Percentiles rank a stretch among this genome's conserved stretches.
Conservation (phyloP, 2,329 filamentous ascomycete species). For the Neonectria faginata region DNA sequence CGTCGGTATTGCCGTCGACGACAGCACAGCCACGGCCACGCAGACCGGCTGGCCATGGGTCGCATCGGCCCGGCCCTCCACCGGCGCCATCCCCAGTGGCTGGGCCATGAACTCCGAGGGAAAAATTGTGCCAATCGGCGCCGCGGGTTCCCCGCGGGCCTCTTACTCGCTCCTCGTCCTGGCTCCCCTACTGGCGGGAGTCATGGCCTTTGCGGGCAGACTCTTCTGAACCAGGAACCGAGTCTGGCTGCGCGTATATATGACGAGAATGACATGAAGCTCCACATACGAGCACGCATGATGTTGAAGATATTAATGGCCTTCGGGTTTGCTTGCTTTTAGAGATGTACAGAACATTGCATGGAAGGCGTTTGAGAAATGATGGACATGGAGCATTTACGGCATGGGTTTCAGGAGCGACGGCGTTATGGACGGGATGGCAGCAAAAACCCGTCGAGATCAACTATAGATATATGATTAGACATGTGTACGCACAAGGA, state of each 20-base stretch:
- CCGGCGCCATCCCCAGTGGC: slow-evolving; percentile 75
- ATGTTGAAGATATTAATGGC: slow-evolving; percentile 1
- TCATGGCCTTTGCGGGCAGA: slow-evolving; percentile 41
- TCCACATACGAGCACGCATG: slow-evolving; percentile 13
- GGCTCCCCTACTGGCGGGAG: slow-evolving; percentile 44
- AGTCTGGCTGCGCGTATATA: slow-evolving; percentile 23
- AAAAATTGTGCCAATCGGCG: slow-evolving; percentile 76
- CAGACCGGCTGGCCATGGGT: slow-evolving; percentile 78
- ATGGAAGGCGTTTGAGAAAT: slow-evolving; percentile 14
- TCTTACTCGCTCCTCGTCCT: slow-evolving; percentile 42
- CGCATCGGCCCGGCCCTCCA: slow-evolving; percentile 63
- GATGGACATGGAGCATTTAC: neutral
- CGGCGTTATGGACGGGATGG: slow-evolving; percentile 18
- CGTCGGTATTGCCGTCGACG: slow-evolving; percentile 73
- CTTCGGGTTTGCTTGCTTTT: slow-evolving; percentile 4
- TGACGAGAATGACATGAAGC: slow-evolving; percentile 15
- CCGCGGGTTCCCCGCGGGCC: slow-evolving; percentile 51
- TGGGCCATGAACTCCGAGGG: slow-evolving; percentile 84
- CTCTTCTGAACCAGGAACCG: slow-evolving; percentile 32
- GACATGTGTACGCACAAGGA: neutral
- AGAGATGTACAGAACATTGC: slow-evolving; percentile 9
- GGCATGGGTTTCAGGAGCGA: slow-evolving; percentile 2
- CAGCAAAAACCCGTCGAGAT: neutral
- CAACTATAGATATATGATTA: slow-evolving; percentile 6
- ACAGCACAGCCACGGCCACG: slow-evolving; percentile 62